A percentile compares a stretch with the other conserved stretches of the same genome.
phyloP scores from a whole-genome alignment of 2,329 filamentous ascomycete species.

The Xylaria digitata region DNA sequence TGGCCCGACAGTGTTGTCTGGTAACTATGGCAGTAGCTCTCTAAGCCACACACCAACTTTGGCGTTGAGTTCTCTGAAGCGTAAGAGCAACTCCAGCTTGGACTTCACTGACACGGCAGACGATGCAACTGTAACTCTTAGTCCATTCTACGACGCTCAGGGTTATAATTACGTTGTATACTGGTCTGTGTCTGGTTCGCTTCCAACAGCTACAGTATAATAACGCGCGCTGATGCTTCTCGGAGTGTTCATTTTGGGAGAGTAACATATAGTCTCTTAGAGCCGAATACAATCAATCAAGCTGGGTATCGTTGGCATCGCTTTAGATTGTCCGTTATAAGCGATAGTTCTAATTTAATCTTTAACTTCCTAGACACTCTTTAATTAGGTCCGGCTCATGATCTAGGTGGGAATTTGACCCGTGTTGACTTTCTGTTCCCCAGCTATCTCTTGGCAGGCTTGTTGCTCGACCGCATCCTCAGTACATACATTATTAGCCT shows the following conservation, averaged over 20 bases:
- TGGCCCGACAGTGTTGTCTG: conserved; percentile 59
- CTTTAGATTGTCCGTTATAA: background rate
- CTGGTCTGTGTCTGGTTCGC: conserved; percentile 48
- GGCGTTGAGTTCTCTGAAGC: conserved; percentile 47
- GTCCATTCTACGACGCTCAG: conserved; percentile 56
- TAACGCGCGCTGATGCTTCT: background rate
- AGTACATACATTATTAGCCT: conserved; percentile 29
- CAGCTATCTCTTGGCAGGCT: conserved; percentile 16
- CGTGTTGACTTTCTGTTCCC: background rate
- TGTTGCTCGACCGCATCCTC: conserved; percentile 13
- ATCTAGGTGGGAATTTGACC: background rate
- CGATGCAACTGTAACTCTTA: conserved; percentile 49
- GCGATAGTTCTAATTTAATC: background rate
- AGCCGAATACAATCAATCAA: background rate
- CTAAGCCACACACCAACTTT: conserved; percentile 49
- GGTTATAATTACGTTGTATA: conserved; percentile 58
- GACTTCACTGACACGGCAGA: conserved; percentile 51
- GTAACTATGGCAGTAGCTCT: conserved; percentile 55
- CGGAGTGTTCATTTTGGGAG: conserved; percentile 1
- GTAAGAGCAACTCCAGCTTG: conserved; percentile 41
- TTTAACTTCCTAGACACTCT: background rate
- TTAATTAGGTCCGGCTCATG: background rate
- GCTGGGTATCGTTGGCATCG: background rate
- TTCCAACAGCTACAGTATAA: conserved; percentile 27
- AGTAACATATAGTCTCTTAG: background rate